Conservation (phyloP, 73 alveolate genomes). For the Strombidium stylifer region DNA sequence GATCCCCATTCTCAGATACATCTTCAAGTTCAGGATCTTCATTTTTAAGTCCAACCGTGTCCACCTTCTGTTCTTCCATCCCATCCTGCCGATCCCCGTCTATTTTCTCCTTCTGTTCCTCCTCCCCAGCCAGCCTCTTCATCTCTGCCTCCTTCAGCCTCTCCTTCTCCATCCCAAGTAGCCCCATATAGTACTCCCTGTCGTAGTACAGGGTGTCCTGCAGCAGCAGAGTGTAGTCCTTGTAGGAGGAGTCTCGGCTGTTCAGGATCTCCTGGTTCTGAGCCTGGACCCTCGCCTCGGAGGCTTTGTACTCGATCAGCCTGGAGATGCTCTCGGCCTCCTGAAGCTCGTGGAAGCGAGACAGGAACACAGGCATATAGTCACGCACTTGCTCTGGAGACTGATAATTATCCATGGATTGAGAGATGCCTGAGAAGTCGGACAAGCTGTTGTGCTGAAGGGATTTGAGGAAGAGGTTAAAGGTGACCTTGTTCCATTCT, state of each 20-base stretch:
- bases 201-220: conserved; percentile 19
- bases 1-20: too few relatives aligned
- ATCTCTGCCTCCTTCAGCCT: conserved; percentile 9
- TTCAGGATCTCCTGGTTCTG: conserved; percentile 16
- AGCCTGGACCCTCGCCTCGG: neutral
- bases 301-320: neutral
- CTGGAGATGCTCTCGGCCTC: too few relatives aligned
- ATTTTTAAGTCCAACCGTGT: too few relatives aligned
- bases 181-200: conserved; percentile 17
- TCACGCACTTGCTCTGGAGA: conserved; percentile 23
- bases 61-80: too few relatives aligned
- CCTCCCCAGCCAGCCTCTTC: neutral
- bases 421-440: conserved; percentile 13
- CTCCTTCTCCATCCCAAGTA: too few relatives aligned
- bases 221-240: conserved; percentile 14
- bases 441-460: neutral
- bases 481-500: conserved; percentile 9
- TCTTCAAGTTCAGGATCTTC: too few relatives aligned
- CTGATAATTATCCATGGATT: conserved; percentile 8
- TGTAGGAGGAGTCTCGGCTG: conserved; percentile 3
- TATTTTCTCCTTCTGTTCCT: too few relatives aligned
- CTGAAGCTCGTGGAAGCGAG: conserved; percentile 16
- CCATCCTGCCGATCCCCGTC: too few relatives aligned
- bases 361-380: conserved; percentile 20
- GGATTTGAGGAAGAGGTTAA: conserved; percentile 10